Conservation (phyloP, 306 rosid genomes). For the Carpinus fangiana region DNA sequence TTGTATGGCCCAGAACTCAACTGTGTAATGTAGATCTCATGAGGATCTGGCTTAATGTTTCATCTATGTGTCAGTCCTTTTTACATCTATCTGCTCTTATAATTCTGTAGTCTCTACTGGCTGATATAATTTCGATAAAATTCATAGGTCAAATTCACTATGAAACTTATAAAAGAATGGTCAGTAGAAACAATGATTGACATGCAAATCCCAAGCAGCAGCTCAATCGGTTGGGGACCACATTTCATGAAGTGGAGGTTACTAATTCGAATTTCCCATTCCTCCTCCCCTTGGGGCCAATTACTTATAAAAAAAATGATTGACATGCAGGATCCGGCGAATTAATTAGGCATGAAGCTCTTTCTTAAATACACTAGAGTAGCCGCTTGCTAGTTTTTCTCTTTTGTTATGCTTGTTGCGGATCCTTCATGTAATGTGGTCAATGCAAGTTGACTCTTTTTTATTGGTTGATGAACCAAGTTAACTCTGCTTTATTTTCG, state of each 20-base stretch:
- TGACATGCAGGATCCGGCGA: not conserved
- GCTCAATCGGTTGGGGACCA: too few species aligned
- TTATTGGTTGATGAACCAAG: not conserved
- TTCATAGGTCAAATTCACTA: not conserved
- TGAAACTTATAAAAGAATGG: not conserved
- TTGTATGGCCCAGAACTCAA: slow-evolving; percentile 11
- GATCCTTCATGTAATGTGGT: not conserved
- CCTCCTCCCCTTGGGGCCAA: too few species aligned
- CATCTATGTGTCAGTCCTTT: slow-evolving; percentile 12
- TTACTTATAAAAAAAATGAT: too few species aligned
- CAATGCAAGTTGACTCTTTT: not conserved
- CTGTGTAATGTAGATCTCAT: slow-evolving; percentile 14
- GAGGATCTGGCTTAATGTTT: slow-evolving; percentile 20
- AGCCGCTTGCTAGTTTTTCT: not conserved
- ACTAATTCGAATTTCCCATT: too few species aligned
- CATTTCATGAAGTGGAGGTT: too few species aligned
- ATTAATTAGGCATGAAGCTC: not conserved
- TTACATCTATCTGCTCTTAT: not conserved
- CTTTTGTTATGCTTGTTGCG: not conserved
- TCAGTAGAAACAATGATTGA: not conserved
- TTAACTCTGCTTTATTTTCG: slow-evolving; percentile 3
- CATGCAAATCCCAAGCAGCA: too few species aligned
- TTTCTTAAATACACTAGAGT: not conserved
- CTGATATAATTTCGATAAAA: not conserved
- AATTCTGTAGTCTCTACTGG: not conserved